These are phyloP conservation scores for Diaporthe sp. DNA, from an alignment of 2,329 filamentous ascomycete genomes.

Conservation along the genomic window DNA sequence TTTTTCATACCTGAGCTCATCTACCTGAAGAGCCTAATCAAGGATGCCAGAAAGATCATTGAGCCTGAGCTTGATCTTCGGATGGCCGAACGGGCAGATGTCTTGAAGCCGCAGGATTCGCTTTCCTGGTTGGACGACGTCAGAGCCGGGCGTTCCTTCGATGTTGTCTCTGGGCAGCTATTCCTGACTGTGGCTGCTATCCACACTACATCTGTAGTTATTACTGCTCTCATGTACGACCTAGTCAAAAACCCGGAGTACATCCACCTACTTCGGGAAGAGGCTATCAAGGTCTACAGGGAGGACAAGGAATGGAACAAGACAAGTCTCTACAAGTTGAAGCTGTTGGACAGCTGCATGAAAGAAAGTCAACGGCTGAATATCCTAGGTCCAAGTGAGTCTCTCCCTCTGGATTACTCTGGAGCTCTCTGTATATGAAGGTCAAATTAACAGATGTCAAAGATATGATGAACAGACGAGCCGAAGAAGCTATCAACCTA, in stretches of 20 bases:
- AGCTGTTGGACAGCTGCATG: slow-evolving; percentile 9
- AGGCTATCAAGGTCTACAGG: slow-evolving; percentile 18
- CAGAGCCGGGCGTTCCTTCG: background rate
- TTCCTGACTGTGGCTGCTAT: slow-evolving; percentile 2
- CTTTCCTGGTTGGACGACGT: slow-evolving; percentile 5
- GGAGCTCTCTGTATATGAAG: background rate
- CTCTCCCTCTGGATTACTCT: background rate
- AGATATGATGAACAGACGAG: slow-evolving; percentile 13
- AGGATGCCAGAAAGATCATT: slow-evolving; percentile 52
- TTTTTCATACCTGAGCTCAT: slow-evolving; percentile 54
- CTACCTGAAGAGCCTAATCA: slow-evolving; percentile 50
- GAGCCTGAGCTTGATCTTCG: background rate
- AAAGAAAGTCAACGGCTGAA: slow-evolving; percentile 6
- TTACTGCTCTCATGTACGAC: slow-evolving; percentile 18
- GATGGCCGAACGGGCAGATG: slow-evolving; percentile 1
- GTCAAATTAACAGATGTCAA: background rate
- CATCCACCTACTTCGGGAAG: background rate
- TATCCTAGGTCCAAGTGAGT: background rate
- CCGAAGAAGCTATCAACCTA: background rate
- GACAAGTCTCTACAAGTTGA: slow-evolving; percentile 20
- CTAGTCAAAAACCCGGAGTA: slow-evolving; percentile 42
- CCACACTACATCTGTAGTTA: slow-evolving; percentile 12
- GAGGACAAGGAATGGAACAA: slow-evolving; percentile 30
- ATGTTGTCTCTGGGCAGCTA: slow-evolving; percentile 6
- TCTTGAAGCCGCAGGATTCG: background rate